Evolutionary conservation across 371 early-diverging fungal species (phyloP).

Genomic region (Apophysomyces sp.): DNA sequence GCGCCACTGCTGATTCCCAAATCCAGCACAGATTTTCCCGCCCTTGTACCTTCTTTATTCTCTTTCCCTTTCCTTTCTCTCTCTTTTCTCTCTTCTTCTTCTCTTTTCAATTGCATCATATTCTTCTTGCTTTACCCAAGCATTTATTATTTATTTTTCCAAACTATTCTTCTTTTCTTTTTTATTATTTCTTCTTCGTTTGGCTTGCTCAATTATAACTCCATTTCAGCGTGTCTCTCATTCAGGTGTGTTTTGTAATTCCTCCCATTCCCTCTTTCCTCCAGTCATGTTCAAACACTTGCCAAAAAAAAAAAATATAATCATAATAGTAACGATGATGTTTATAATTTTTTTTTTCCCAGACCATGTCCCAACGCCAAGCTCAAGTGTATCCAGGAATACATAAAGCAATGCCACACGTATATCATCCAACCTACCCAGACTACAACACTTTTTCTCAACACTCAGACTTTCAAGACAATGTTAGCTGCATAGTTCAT

Average conservation of each 20-base stretch:
- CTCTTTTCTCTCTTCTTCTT: slow-evolving; percentile 1
- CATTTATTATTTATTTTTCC: background rate
- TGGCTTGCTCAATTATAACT: background rate
- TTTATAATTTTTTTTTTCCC: background rate
- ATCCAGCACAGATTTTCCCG: slow-evolving; percentile 2
- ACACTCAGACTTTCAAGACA: background rate
- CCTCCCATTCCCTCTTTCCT: background rate
- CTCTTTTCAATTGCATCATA: background rate
- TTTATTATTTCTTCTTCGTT: background rate
- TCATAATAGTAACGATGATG: too few species aligned
- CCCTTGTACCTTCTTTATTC: slow-evolving; percentile 4
- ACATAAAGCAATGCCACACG: background rate
- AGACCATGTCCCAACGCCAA: slow-evolving; percentile 1
- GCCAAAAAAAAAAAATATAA: background rate
- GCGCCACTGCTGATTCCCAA: slow-evolving; percentile 2
- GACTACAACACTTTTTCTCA: background rate
- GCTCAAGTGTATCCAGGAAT: background rate
- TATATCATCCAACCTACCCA: background rate
- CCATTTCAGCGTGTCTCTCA: background rate
- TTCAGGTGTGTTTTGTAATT: background rate
- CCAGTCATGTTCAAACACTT: background rate
- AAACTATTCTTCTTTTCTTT: background rate
- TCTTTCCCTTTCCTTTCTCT: background rate
- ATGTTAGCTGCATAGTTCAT: background rate
- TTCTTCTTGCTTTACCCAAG: background rate